Evolutionary conservation across 2,329 filamentous ascomycete genomes (phyloP).

Genomic region (Colletotrichum sp.): DNA sequence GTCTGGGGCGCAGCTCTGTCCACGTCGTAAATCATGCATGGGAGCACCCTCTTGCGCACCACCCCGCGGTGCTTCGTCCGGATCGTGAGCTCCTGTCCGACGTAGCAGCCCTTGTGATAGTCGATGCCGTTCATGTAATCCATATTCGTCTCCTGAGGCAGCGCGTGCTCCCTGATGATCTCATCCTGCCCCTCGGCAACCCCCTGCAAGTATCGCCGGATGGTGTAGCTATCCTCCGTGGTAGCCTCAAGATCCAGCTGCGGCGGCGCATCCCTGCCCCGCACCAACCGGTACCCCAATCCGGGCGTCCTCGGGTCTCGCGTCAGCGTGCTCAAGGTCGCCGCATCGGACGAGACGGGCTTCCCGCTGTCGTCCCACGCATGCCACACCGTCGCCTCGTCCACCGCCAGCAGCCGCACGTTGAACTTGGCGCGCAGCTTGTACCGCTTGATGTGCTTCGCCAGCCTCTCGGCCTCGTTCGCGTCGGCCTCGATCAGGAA

Average conservation of each 20-base stretch:
- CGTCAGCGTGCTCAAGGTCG: slow-evolving; percentile 37
- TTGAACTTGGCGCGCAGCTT: slow-evolving; percentile 83
- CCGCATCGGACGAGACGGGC: not conserved
- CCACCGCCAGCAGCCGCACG: slow-evolving; percentile 68
- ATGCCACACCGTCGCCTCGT: slow-evolving; percentile 74
- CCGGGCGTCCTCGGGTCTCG: slow-evolving; percentile 59
- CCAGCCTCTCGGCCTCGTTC: slow-evolving; percentile 63
- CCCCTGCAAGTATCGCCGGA: slow-evolving; percentile 80
- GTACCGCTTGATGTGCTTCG: slow-evolving; percentile 81
- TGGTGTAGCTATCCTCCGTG: slow-evolving; percentile 68
- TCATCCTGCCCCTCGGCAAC: slow-evolving; percentile 86
- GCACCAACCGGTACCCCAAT: slow-evolving; percentile 58
- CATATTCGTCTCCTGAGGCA: slow-evolving; percentile 90
- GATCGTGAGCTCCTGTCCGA: slow-evolving; percentile 96
- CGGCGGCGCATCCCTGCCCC: slow-evolving; percentile 32
- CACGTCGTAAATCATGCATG: slow-evolving; percentile 72
- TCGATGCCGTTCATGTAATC: slow-evolving; percentile 87
- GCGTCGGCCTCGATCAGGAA: slow-evolving; percentile 85
- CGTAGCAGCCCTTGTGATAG: slow-evolving; percentile 95
- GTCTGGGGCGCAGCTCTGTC: slow-evolving; percentile 39
- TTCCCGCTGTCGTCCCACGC: slow-evolving; percentile 65
- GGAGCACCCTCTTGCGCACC: slow-evolving; percentile 87
- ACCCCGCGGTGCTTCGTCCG: slow-evolving; percentile 94
- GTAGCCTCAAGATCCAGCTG: slow-evolving; percentile 49
- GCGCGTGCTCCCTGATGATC: slow-evolving; percentile 70